A percentile compares a stretch with the other conserved stretches of the same genome.
Conservation (phyloP, 345 rosid species). For the Eucalyptus curtisii region DNA sequence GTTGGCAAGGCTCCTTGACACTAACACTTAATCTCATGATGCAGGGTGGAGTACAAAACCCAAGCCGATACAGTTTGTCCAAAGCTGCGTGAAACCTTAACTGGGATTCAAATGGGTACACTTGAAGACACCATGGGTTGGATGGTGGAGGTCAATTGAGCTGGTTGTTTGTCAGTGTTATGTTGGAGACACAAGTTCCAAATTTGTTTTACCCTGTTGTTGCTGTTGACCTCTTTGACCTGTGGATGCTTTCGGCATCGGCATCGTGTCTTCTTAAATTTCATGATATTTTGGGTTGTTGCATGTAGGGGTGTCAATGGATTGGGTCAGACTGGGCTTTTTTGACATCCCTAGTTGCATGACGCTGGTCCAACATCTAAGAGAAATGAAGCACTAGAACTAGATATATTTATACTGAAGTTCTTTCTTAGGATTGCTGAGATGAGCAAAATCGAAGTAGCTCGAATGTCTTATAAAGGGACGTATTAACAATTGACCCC, state of each 20-base stretch:
- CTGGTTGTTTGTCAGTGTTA: neutral
- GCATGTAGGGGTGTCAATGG: neutral
- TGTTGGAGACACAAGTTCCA: neutral
- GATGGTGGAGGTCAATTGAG: conserved; percentile 23
- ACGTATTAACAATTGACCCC: too few relatives aligned
- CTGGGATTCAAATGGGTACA: conserved; percentile 42
- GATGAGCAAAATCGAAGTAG: too few relatives aligned
- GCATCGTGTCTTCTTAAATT: neutral
- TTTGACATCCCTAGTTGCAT: too few relatives aligned
- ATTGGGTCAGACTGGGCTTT: too few relatives aligned
- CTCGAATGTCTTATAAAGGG: too few relatives aligned
- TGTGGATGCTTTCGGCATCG: neutral
- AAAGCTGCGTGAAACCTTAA: conserved; percentile 12
- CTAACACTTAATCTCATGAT: neutral
- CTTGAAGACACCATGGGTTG: conserved; percentile 40
- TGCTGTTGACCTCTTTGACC: neutral
- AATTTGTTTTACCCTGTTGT: neutral
- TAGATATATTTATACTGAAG: too few relatives aligned
- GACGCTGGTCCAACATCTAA: neutral
- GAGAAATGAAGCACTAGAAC: neutral
- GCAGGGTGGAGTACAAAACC: conserved; percentile 35
- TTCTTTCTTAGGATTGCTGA: neutral
- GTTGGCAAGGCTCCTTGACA: neutral
- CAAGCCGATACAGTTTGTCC: conserved; percentile 14
- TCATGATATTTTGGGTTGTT: neutral